Evolutionary conservation across 768 basidiomycete genomes (phyloP).

Genomic region (Mycena rosella): DNA sequence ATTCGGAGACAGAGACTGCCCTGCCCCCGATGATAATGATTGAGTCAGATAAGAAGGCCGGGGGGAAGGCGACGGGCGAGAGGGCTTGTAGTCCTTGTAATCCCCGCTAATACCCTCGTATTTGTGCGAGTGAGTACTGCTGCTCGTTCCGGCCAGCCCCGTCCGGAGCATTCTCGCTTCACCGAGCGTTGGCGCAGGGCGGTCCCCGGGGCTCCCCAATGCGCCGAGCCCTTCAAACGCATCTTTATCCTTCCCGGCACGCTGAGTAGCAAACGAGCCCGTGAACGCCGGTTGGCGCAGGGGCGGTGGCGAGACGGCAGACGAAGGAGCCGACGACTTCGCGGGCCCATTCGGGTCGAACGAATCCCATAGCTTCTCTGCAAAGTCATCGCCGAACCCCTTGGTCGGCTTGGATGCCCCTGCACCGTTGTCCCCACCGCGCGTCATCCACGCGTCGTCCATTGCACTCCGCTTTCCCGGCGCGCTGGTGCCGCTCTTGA

Average conservation of each 20-base stretch:
- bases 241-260: slow-evolving; percentile 62
- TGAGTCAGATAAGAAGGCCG: slow-evolving; percentile 35
- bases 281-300: slow-evolving; percentile 47
- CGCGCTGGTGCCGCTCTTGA: slow-evolving; percentile 41
- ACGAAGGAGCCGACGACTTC: slow-evolving; percentile 25
- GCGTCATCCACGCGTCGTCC: slow-evolving; percentile 59
- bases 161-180: slow-evolving; percentile 82
- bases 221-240: slow-evolving; percentile 83
- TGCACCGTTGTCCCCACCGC: slow-evolving; percentile 36
- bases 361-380: slow-evolving; percentile 66
- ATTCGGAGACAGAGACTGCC: slow-evolving; percentile 48
- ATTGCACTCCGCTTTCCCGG: slow-evolving; percentile 29
- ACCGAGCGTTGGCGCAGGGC: slow-evolving; percentile 75
- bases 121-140: slow-evolving; percentile 36
- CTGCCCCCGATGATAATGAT: slow-evolving; percentile 25
- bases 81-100: slow-evolving; percentile 42
- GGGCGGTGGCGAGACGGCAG: slow-evolving; percentile 29
- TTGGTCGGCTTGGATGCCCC: slow-evolving; percentile 41
- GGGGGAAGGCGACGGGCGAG: slow-evolving; percentile 54
- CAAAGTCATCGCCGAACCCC: slow-evolving; percentile 80
- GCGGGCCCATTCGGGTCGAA: slow-evolving; percentile 50
- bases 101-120: slow-evolving; percentile 43
- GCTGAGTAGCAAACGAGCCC: slow-evolving; percentile 35
- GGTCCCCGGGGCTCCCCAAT: slow-evolving; percentile 55
- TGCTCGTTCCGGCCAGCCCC: slow-evolving; percentile 70